Base-by-base conservation (phyloP, 371 early-diverging fungal genomes). In the Mortierella sp. region DNA sequence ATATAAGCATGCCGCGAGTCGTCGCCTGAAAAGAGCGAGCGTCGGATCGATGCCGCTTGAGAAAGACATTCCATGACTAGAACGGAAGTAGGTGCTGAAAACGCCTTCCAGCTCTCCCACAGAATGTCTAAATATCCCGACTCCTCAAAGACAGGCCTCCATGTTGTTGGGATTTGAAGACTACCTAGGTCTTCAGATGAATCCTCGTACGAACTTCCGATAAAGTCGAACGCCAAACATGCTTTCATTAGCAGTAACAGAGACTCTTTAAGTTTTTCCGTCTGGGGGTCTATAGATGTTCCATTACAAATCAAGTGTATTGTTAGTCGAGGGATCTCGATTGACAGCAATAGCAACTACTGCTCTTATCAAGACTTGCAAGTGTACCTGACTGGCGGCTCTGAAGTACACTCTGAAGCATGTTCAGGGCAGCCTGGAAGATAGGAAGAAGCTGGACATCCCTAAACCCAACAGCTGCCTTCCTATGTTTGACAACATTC, bases 151-250 rank as follows among this genome's bases (percentile, higher is more conserved):
- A 94, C 84, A 38, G 91, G 82, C 80, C 93, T 93, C 97, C 97
- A 97, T 26, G 91, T 82, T 34, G 94, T 88, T 19, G 97, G 97
- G n/a, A 96, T 93, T 89, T 97, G 94, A 71, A 96, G 91, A 26
- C 92, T 92, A 47, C 95, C 96, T 50, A 92, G 90, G 73, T 98
- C 97, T 79, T 97, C 97, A 5, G 93, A 93, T 14, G 97, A 93
- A 76, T 97, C 97, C 78, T 97, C 97, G 9, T 94, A 91, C 55
- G 93, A 92, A 31, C 97, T 93, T 45, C 97, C 97, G 48, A 95
- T 95, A 83, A 98, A 98, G 84, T 97, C 97, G 89, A 96, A 98
- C 0, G 91, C 89, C 63, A 97, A 84, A 76, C 96, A 96, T 45
- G 92, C 93, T 50, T 92, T 85, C 79, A 97, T 89, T 38, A 97